These are phyloP conservation scores for Flaveria linearis DNA, from an alignment of 129 eudicot genomes.

Conservation along the genomic window DNA sequence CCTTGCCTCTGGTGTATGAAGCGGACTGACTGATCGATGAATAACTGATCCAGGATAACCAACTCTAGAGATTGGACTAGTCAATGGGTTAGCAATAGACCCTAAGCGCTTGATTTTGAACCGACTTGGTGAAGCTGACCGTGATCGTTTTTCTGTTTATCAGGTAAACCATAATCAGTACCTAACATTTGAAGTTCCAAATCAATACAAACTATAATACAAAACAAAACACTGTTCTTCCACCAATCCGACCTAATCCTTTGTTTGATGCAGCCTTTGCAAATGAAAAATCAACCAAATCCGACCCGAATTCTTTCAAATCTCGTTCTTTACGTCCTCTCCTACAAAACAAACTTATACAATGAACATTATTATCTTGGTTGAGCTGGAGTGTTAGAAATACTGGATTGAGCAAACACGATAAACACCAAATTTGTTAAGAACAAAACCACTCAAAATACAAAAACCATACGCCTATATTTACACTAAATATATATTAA, in stretches of 20 bases:
- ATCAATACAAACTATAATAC: background rate
- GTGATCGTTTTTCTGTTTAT: slow-evolving; percentile 56
- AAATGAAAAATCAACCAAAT: slow-evolving; percentile 47
- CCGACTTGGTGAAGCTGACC: slow-evolving; percentile 59
- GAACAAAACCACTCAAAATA: no score
- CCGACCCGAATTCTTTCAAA: slow-evolving; percentile 36
- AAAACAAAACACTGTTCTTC: background rate
- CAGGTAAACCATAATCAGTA: slow-evolving; percentile 12
- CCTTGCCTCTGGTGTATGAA: slow-evolving; percentile 39
- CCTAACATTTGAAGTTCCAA: background rate
- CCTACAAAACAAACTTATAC: slow-evolving; percentile 23
- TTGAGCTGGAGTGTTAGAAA: no score
- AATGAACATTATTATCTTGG: no score
- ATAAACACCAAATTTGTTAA: no score
- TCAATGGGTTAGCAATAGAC: slow-evolving; percentile 45
- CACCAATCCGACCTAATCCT: slow-evolving; percentile 45
- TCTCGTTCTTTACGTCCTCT: slow-evolving; percentile 32
- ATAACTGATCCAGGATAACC: slow-evolving; percentile 18
- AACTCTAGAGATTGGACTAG: slow-evolving; percentile 35
- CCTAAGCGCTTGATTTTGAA: slow-evolving; percentile 63
- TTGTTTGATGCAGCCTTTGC: slow-evolving; percentile 40
- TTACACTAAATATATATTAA: no score
- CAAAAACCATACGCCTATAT: no score
- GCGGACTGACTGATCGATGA: slow-evolving; percentile 31
- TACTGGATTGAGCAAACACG: no score